These are phyloP conservation scores for Fusarium penzigii DNA, from an alignment of 2,329 filamentous ascomycete genomes.

Conservation along the genomic window DNA sequence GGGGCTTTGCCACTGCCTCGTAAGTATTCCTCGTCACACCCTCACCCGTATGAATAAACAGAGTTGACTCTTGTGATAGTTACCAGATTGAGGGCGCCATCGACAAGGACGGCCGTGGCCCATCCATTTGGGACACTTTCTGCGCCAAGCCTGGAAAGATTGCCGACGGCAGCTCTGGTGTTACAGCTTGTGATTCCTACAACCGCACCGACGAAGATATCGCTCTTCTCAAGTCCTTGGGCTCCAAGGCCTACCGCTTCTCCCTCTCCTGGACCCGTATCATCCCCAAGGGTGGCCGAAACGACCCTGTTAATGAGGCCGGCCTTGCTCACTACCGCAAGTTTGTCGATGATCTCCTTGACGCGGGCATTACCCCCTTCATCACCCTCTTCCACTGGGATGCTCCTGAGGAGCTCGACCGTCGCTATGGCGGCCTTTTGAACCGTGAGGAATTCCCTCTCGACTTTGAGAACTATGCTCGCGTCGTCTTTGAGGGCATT, in stretches of 20 bases:
- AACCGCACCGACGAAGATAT: conserved; percentile 78
- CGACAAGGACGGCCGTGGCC: conserved; percentile 73
- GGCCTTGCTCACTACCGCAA: conserved; percentile 78
- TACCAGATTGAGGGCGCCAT: conserved; percentile 85
- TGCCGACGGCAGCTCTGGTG: conserved; percentile 73
- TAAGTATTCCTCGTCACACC: conserved; percentile 40
- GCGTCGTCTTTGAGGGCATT: conserved; percentile 72
- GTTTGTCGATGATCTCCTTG: conserved; percentile 76
- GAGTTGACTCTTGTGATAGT: conserved; percentile 45
- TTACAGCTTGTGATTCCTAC: conserved; percentile 84
- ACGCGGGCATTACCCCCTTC: conserved; percentile 75
- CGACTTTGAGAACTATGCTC: conserved; percentile 79
- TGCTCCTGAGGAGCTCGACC: conserved; percentile 74
- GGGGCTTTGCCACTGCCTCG: conserved; percentile 80
- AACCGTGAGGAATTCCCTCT: conserved; percentile 81
- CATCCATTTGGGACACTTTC: conserved; percentile 91
- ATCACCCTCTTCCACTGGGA: conserved; percentile 91
- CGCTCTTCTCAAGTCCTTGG: conserved; percentile 70
- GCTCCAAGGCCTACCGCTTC: conserved; percentile 78
- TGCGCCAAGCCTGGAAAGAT: conserved; percentile 80
- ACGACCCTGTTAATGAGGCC: conserved; percentile 77
- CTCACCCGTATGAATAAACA: conserved; percentile 11
- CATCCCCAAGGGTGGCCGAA: conserved; percentile 80
- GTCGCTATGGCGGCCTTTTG: conserved; percentile 78
- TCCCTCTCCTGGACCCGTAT: conserved; percentile 84